Evolutionary conservation across 768 basidiomycete species (phyloP).

Genomic region (Sporobolomyces pararoseus): DNA sequence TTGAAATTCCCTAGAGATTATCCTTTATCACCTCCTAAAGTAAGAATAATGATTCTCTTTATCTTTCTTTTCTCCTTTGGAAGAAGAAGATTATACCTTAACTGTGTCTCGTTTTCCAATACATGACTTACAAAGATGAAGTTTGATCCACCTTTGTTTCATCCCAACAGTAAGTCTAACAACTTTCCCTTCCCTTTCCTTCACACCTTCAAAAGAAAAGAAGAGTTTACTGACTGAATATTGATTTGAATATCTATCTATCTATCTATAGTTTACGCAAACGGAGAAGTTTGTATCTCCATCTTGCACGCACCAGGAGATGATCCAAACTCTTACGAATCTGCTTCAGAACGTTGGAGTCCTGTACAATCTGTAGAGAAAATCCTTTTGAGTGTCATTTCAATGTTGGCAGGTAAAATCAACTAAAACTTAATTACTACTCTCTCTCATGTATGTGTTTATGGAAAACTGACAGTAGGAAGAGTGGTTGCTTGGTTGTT

Average conservation of each 20-base stretch:
- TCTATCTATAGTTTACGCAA: conserved; percentile 94
- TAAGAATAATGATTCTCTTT: too few species aligned
- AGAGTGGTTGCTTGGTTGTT: neutral
- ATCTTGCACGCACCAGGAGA: conserved; percentile 80
- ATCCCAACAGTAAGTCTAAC: conserved; percentile 84
- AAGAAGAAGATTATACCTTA: too few species aligned
- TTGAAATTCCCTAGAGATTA: conserved; percentile 80
- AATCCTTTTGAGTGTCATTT: conserved; percentile 83
- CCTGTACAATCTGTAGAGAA: conserved; percentile 99
- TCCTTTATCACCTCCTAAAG: conserved; percentile 94
- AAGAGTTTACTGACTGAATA: too few species aligned
- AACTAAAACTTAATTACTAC: too few species aligned
- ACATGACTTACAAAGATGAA: too few species aligned
- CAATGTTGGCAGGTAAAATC: conserved; percentile 97
- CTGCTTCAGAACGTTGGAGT: conserved; percentile 93
- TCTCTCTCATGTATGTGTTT: neutral
- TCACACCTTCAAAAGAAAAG: neutral
- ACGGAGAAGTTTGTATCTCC: conserved; percentile 96
- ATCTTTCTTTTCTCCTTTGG: too few species aligned
- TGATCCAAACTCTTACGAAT: conserved; percentile 72
- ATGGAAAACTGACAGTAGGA: neutral
- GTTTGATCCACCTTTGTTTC: conserved; percentile 93
- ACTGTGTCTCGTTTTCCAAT: too few species aligned
- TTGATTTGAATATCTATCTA: too few species aligned
- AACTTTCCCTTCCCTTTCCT: neutral